Conservation (phyloP, 257 asterid genomes). For the Solanum tarijense region DNA sequence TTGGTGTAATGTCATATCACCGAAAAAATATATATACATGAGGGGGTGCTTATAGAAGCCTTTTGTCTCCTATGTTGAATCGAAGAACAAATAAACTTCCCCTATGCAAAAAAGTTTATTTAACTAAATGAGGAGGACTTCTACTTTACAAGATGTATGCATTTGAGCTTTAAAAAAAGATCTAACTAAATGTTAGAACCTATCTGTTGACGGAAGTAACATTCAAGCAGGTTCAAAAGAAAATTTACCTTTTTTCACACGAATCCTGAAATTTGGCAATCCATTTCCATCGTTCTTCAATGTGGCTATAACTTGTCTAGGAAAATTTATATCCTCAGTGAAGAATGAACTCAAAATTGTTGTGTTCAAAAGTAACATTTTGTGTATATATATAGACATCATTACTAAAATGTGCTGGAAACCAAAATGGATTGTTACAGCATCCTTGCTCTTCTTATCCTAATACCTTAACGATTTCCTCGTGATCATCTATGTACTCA, state of each 20-base stretch:
- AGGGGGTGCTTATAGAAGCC: background rate
- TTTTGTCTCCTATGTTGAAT: background rate
- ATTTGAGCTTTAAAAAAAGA: background rate
- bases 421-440: background rate
- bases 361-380: background rate
- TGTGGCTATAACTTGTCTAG: background rate
- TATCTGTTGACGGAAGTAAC: background rate
- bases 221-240: background rate
- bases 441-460: background rate
- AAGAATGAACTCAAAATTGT: background rate
- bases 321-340: background rate
- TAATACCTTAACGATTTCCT: background rate
- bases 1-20: background rate
- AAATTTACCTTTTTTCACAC: background rate
- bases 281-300: background rate
- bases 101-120: background rate
- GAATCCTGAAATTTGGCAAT: background rate
- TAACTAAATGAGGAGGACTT: background rate
- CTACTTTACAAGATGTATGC: background rate
- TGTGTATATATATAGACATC: background rate
- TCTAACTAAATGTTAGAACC: background rate
- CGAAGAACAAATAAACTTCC: background rate
- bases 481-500: background rate
- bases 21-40: background rate
- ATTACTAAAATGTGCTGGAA: background rate